Conservation (phyloP, 495 filamentous ascomycete genomes). For the Penicillium fimorum region DNA sequence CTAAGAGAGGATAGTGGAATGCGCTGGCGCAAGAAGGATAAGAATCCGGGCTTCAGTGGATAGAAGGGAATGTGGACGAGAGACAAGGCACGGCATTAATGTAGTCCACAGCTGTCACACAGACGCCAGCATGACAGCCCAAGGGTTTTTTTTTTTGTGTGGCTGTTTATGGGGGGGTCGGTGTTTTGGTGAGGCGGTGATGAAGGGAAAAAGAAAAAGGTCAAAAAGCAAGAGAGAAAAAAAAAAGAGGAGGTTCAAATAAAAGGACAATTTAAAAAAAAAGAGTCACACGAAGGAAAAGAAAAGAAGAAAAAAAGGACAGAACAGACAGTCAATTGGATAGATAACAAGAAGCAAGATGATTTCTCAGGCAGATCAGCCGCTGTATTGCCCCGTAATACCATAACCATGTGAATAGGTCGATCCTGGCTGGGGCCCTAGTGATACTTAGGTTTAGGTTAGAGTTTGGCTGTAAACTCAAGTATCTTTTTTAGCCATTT, state of each 20-base stretch:
- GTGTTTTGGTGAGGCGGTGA: constrained; percentile 9
- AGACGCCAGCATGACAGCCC: constrained; percentile 44
- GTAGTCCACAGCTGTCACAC: constrained; percentile 47
- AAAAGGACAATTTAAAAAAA: not conserved
- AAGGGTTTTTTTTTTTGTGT: constrained; percentile 21
- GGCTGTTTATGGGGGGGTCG: constrained; percentile 5
- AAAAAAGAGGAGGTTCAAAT: constrained; percentile 4
- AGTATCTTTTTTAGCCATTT: constrained; percentile 8
- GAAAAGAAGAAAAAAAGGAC: constrained; percentile 8
- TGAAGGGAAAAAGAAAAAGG: constrained; percentile 17
- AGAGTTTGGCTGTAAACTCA: not conserved
- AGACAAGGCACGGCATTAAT: constrained; percentile 46
- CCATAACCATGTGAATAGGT: constrained; percentile 4
- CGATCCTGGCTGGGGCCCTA: constrained; percentile 1
- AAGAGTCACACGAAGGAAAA: constrained; percentile 11
- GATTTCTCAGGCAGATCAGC: constrained; percentile 21
- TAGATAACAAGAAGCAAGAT: constrained; percentile 32
- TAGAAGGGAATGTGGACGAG: constrained; percentile 42
- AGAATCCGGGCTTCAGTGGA: constrained; percentile 37
- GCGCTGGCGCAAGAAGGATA: constrained; percentile 36
- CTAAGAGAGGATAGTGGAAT: constrained; percentile 35
- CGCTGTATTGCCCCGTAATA: constrained; percentile 21
- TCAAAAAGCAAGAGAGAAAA: constrained; percentile 20
- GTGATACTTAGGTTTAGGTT: not conserved
- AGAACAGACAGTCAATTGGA: constrained; percentile 20